Percentiles rank a stretch among this genome's conserved stretches.
These are phyloP conservation scores for Kwoniella shandongensis DNA, from an alignment of 768 basidiomycete genomes.

Conservation along the genomic window DNA sequence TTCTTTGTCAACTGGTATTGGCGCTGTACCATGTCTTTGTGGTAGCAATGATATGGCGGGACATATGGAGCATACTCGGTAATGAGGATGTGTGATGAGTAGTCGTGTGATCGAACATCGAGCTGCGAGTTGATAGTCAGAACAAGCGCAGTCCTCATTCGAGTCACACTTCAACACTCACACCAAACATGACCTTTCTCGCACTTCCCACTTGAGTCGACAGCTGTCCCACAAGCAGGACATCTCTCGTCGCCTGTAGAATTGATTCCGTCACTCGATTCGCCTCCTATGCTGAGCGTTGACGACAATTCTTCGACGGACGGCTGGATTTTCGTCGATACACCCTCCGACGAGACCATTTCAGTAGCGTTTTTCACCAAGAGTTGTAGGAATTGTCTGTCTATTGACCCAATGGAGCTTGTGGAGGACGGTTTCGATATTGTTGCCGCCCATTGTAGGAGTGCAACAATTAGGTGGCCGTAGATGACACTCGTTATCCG, in stretches of 20 bases:
- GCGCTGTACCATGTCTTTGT: constrained; percentile 1
- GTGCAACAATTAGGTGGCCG: neutral
- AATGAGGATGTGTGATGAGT: constrained; percentile 35
- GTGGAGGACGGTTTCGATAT: neutral
- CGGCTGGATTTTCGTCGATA: neutral
- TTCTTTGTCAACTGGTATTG: constrained; percentile 16
- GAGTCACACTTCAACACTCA: too few species aligned
- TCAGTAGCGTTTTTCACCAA: constrained; percentile 5
- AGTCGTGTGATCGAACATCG: constrained; percentile 39
- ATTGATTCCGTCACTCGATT: neutral
- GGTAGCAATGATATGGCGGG: constrained; percentile 39
- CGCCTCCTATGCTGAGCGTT: neutral
- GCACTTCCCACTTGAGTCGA: constrained; percentile 20
- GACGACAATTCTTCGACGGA: neutral
- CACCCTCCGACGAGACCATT: too few species aligned
- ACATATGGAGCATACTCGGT: constrained; percentile 41
- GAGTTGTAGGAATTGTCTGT: constrained; percentile 12
- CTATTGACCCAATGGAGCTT: neutral
- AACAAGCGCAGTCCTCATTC: too few species aligned
- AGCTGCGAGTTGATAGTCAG: too few species aligned
- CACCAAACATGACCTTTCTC: constrained; percentile 40
- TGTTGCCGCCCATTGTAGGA: constrained; percentile 3
- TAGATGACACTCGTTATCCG: neutral
- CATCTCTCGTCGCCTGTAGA: constrained; percentile 9
- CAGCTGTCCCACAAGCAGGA: constrained; percentile 16